Conservation (phyloP, 257 asterid genomes). For the Plectranthus barbatus region DNA sequence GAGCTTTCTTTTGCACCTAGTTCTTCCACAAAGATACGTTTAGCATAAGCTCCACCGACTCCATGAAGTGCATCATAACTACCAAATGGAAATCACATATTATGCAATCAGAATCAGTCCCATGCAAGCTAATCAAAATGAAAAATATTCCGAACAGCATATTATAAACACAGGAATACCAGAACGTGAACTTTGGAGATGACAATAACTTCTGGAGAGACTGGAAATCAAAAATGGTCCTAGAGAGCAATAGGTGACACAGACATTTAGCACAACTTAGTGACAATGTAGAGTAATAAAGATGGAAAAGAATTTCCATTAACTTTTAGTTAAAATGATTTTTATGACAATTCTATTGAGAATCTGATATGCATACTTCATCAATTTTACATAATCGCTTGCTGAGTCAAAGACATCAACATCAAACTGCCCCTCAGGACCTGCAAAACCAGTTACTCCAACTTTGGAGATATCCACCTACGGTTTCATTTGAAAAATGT, state of each 20-base stretch:
- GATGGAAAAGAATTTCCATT: not conserved
- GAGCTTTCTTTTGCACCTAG: slow-evolving; percentile 85
- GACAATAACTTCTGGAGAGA: slow-evolving; percentile 70
- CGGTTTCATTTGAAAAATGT: slow-evolving; percentile 1
- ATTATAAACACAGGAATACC: slow-evolving; percentile 35
- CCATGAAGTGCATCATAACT: slow-evolving; percentile 98
- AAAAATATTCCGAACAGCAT: slow-evolving; percentile 4
- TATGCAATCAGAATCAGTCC: not conserved
- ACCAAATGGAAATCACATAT: slow-evolving; percentile 6
- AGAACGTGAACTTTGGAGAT: slow-evolving; percentile 78
- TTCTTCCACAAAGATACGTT: slow-evolving; percentile 89
- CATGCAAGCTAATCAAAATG: not conserved
- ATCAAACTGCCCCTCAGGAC: slow-evolving; percentile 83
- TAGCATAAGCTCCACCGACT: slow-evolving; percentile 94
- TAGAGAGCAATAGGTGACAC: slow-evolving; percentile 25
- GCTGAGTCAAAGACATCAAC: slow-evolving; percentile 95
- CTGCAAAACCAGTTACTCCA: slow-evolving; percentile 65
- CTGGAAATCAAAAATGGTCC: slow-evolving; percentile 89
- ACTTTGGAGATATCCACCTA: slow-evolving; percentile 77
- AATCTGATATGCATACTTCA: slow-evolving; percentile 66
- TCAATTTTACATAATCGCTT: slow-evolving; percentile 76
- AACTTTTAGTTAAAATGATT: not conserved
- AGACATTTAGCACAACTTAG: slow-evolving; percentile 11
- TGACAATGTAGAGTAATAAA: not conserved
- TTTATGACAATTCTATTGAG: not conserved